Conservation (phyloP, 805 yeast species). For the Yamadazyma laniorum region DNA sequence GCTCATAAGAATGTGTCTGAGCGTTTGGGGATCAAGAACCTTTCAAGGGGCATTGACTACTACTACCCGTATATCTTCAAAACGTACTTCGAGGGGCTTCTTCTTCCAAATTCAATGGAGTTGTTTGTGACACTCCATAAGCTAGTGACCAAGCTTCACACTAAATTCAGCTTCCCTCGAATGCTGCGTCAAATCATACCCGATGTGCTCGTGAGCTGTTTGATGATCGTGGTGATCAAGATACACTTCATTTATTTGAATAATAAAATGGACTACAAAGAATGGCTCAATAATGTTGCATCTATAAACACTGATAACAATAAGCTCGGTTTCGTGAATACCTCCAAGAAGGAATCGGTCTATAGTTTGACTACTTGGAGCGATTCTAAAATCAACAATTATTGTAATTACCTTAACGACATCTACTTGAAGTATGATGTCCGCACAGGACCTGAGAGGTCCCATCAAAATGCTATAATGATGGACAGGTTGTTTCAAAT, state of each 20-base stretch:
- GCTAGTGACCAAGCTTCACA: conserved; percentile 14
- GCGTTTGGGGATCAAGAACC: neutral
- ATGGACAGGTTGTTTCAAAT: conserved; percentile 32
- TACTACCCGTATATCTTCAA: conserved; percentile 41
- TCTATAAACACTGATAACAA: conserved; percentile 2
- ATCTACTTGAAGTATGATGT: conserved; percentile 2
- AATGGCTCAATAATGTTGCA: conserved; percentile 16
- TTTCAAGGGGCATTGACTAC: conserved; percentile 15
- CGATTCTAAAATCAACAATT: conserved; percentile 43
- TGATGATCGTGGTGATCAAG: conserved; percentile 31
- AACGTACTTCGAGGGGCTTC: conserved; percentile 38
- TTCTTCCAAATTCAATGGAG: conserved; percentile 50
- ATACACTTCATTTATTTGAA: conserved; percentile 27
- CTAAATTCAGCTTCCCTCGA: conserved; percentile 9
- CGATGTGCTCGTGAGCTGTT: conserved; percentile 34
- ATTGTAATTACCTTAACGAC: conserved; percentile 18
- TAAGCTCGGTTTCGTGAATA: conserved; percentile 8
- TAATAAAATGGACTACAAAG: conserved; percentile 13
- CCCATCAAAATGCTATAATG: conserved; percentile 19
- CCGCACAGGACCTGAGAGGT: neutral
- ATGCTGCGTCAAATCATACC: conserved; percentile 21
- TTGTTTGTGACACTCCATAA: conserved; percentile 36
- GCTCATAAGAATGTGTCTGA: neutral
- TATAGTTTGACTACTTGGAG: conserved; percentile 47
- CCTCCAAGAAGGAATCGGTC: conserved; percentile 7